phyloP scores from a whole-genome alignment of 139 green algal genomes.

The Asterochloris sp. region DNA sequence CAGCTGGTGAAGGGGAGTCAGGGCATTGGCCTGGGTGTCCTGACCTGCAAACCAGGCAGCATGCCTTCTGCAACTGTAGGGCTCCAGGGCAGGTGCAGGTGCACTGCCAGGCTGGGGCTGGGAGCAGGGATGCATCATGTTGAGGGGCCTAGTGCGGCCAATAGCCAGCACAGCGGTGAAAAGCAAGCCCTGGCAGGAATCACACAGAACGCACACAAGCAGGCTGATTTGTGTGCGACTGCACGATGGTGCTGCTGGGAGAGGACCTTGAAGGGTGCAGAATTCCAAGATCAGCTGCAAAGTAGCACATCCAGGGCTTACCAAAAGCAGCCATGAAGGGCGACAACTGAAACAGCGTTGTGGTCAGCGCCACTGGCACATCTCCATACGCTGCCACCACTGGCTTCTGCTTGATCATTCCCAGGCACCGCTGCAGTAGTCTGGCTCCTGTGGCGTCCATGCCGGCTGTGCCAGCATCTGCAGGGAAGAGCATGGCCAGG shows the following conservation, averaged over 20 bases:
- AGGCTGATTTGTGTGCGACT: too few relatives aligned
- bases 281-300: too few relatives aligned
- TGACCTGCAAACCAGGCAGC: neutral
- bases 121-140: too few relatives aligned
- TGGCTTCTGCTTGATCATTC: constrained; percentile 15
- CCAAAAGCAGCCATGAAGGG: constrained; percentile 8
- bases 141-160: too few relatives aligned
- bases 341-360: constrained; percentile 1
- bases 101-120: too few relatives aligned
- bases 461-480: neutral
- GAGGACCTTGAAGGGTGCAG: too few relatives aligned
- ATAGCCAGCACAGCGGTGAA: too few relatives aligned
- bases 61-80: too few relatives aligned
- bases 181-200: too few relatives aligned
- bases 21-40: neutral
- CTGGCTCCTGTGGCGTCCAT: constrained; percentile 5
- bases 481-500: constrained; percentile 6
- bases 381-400: constrained; percentile 1
- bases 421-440: constrained; percentile 4
- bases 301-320: neutral
- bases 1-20: neutral
- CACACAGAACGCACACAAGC: too few relatives aligned
- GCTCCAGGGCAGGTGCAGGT: too few relatives aligned
- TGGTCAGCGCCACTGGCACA: neutral
- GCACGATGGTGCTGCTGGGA: too few relatives aligned